Percentiles rank a stretch among this genome's conserved stretches.
Conservation (phyloP, 768 basidiomycete genomes). For the Agrocybe chaxingu region DNA sequence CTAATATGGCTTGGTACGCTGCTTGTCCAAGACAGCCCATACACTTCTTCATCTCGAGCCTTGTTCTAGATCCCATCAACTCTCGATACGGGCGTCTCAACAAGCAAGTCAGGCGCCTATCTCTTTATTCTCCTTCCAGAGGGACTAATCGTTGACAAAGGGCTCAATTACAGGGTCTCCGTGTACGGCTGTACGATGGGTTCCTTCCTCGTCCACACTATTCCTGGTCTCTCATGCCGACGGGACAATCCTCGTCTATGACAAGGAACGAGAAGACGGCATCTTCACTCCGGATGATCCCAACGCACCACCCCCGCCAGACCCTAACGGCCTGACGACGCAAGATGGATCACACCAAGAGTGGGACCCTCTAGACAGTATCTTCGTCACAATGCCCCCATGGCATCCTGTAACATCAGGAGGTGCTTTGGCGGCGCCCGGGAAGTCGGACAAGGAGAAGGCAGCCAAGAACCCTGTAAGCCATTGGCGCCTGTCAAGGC, state of each 20-base stretch:
- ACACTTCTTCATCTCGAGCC: conserved; percentile 4
- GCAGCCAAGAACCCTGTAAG: conserved; percentile 83
- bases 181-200: conserved; percentile 90
- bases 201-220: conserved; percentile 73
- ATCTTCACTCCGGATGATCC: conserved; percentile 65
- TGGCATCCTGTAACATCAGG: conserved; percentile 70
- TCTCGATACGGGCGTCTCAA: conserved; percentile 85
- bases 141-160: conserved; percentile 27
- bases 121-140: not conserved
- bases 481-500: conserved; percentile 79
- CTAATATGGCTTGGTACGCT: conserved; percentile 87
- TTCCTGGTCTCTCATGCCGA: conserved; percentile 89
- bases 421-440: conserved; percentile 27
- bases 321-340: conserved; percentile 19
- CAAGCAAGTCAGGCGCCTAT: conserved; percentile 56
- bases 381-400: conserved; percentile 81
- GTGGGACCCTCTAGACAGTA: conserved; percentile 77
- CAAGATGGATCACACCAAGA: conserved; percentile 36
- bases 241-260: conserved; percentile 85
- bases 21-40: not conserved
- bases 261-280: conserved; percentile 89
- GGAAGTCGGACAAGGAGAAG: conserved; percentile 58
- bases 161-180: conserved; percentile 78
- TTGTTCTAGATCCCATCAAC: conserved; percentile 64
- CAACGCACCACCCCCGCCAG: conserved; percentile 22